A percentile compares a stretch with the other conserved stretches of the same genome.
Conservation (phyloP, 768 basidiomycete genomes). For the Xerocomellus amylosporus region DNA sequence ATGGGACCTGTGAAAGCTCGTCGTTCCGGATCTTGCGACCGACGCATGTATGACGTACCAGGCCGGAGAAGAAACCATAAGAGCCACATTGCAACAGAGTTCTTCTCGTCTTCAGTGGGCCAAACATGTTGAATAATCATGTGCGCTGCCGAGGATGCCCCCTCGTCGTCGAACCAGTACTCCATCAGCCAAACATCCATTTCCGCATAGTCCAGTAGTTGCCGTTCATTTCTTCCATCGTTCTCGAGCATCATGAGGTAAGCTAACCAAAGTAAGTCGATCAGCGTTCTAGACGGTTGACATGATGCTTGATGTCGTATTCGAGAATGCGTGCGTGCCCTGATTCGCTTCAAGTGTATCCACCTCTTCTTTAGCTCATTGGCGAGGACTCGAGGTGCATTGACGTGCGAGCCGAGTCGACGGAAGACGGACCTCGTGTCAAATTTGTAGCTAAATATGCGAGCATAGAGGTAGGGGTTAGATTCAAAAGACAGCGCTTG, state of each 20-base stretch:
- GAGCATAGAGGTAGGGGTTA: slow-evolving; percentile 72
- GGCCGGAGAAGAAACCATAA: slow-evolving; percentile 70
- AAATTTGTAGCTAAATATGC: slow-evolving; percentile 66
- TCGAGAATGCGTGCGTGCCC: slow-evolving; percentile 31
- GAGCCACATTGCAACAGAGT: slow-evolving; percentile 71
- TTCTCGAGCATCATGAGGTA: slow-evolving; percentile 83
- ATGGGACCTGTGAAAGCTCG: slow-evolving; percentile 45
- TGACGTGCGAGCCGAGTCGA: slow-evolving; percentile 44
- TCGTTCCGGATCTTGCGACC: background rate
- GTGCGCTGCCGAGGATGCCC: slow-evolving; percentile 50
- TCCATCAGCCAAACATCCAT: slow-evolving; percentile 63
- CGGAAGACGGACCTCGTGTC: slow-evolving; percentile 51
- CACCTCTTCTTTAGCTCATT: slow-evolving; percentile 67
- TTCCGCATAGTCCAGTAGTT: slow-evolving; percentile 65
- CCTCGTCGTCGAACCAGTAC: slow-evolving; percentile 62
- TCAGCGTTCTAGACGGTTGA: slow-evolving; percentile 13
- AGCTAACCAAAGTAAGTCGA: slow-evolving; percentile 58
- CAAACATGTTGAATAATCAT: slow-evolving; percentile 47
- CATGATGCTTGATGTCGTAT: slow-evolving; percentile 20
- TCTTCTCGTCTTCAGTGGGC: slow-evolving; percentile 52
- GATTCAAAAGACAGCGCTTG: slow-evolving; percentile 45
- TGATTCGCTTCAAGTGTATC: slow-evolving; percentile 54
- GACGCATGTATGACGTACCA: slow-evolving; percentile 40
- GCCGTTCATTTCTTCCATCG: slow-evolving; percentile 66
- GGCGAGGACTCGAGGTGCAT: slow-evolving; percentile 47